Base-by-base conservation (phyloP, 2,329 filamentous ascomycete species). In the Colletotrichum somersetense region DNA sequence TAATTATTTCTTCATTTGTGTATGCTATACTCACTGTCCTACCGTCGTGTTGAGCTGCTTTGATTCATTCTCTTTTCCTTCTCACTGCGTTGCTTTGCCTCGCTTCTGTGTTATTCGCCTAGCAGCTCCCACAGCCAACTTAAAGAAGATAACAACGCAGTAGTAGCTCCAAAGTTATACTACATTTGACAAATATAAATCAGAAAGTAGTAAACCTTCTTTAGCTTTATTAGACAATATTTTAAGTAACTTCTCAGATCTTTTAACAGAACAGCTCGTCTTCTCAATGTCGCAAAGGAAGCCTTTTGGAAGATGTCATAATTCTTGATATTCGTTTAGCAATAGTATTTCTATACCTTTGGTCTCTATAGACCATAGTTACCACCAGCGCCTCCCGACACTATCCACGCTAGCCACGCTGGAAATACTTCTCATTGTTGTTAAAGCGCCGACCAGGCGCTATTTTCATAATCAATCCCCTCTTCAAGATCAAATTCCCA, bases 401-500 rank as follows among this genome's bases (percentile, higher is more conserved):
- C 14, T 52, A 40, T 40, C 59, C 10, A 1, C 26, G n/a, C 0
- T 30, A 14, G 5, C n/a, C 48, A 18, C n/a, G 18, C 5, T 14
- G 3, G 14, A 40, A 6, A 50, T 46, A 5, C 16, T 44, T 46
- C 26, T 44, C 7, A 30, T 59, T 30, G 26, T 38, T 38, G 7
- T 14, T 18, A 42, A 18, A 63, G n/a, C 61, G 61, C 18, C 30
- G 50, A 38, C 62, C 62, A 64, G 18, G 20, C 40, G 40, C 62
- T 55, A 23, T 64, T 56, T 8, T 64, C 50, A 23, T 33, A 42
- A 23, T 64, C 20, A 0, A 57, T 5, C 53, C 10, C 50, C 4
- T 83, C 81, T 62, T 82, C 80, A 65, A 81, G 81, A 1, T 26
- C 65, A 70, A 81, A 78, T 2, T 76, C 78, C 79, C 79, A 82